These are phyloP conservation scores for Cryptococcus hybrid DNA, from an alignment of 1,284 basidiomycete species.

Conservation along the genomic window DNA sequence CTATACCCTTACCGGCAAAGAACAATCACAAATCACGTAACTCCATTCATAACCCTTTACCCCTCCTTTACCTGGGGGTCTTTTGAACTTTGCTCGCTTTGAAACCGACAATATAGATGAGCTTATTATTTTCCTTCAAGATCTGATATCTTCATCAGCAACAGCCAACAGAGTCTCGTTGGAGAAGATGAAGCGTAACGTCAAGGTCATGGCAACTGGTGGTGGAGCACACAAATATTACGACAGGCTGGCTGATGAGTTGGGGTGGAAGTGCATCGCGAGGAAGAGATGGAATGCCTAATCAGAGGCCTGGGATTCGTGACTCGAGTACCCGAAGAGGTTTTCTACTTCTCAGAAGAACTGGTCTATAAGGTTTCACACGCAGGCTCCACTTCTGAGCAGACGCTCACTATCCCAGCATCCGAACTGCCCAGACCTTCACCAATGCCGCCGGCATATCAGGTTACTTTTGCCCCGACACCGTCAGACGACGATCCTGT, in stretches of 20 bases:
- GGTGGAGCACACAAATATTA: constrained; percentile 96
- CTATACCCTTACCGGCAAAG: neutral
- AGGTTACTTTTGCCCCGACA: constrained; percentile 77
- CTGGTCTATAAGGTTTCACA: constrained; percentile 84
- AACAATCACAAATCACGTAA: neutral
- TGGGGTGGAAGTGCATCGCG: constrained; percentile 84
- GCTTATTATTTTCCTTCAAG: constrained; percentile 83
- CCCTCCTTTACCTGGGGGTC: constrained; percentile 89
- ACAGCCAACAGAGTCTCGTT: constrained; percentile 83
- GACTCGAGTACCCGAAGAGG: constrained; percentile 91
- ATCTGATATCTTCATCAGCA: constrained; percentile 84
- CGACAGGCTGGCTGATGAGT: constrained; percentile 69
- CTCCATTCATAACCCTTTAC: constrained; percentile 54
- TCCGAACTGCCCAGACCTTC: constrained; percentile 76
- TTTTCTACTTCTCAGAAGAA: constrained; percentile 98
- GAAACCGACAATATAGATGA: constrained; percentile 86
- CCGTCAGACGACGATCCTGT: constrained; percentile 51
- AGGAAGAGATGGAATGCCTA: constrained; percentile 99
- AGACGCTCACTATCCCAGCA: constrained; percentile 22
- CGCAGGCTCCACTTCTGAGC: constrained; percentile 38
- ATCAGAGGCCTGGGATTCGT: constrained; percentile 98
- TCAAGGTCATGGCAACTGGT: constrained; percentile 98
- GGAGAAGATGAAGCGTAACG: constrained; percentile 84
- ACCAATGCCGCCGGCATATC: constrained; percentile 85
- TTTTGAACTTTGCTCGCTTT: constrained; percentile 97